Evolutionary conservation across 1,284 basidiomycete species (phyloP).

Genomic region (Cerrena zonata): DNA sequence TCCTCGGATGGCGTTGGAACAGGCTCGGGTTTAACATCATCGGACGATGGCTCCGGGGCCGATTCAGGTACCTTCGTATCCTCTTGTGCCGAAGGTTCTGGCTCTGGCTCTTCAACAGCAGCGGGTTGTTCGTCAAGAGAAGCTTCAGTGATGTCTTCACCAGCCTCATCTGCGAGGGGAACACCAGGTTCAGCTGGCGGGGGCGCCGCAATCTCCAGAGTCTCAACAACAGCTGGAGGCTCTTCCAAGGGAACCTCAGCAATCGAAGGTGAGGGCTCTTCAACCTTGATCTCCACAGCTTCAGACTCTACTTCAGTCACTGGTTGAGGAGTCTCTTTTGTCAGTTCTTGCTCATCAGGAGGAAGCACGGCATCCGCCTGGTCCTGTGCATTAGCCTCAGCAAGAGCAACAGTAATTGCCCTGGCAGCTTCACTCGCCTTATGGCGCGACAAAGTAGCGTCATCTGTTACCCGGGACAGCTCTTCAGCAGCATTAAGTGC

Average conservation of each 20-base stretch:
- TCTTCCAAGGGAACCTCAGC: not conserved
- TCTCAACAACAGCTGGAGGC: not conserved
- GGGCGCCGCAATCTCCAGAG: constrained; percentile 9
- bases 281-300: not conserved
- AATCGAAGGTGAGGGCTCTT: not conserved
- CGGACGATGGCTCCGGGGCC: not conserved
- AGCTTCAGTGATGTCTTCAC: not conserved
- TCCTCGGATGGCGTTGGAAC: not conserved
- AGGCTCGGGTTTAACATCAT: not conserved
- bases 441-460: not conserved
- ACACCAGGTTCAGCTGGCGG: constrained; percentile 9
- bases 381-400: constrained; percentile 6
- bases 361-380: not conserved
- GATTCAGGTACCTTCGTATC: not conserved
- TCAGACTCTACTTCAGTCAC: constrained; percentile 1
- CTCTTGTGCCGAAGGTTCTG: not conserved
- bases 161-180: constrained; percentile 3
- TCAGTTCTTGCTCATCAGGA: not conserved
- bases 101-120: not conserved
- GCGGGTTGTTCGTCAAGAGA: not conserved
- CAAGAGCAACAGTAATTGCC: constrained; percentile 15
- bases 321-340: not conserved
- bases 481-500: constrained; percentile 39
- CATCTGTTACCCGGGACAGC: constrained; percentile 27
- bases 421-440: too few relatives aligned